Evolutionary conservation across 140 eudicot species (phyloP).

Genomic region (Oenanthe javanica): DNA sequence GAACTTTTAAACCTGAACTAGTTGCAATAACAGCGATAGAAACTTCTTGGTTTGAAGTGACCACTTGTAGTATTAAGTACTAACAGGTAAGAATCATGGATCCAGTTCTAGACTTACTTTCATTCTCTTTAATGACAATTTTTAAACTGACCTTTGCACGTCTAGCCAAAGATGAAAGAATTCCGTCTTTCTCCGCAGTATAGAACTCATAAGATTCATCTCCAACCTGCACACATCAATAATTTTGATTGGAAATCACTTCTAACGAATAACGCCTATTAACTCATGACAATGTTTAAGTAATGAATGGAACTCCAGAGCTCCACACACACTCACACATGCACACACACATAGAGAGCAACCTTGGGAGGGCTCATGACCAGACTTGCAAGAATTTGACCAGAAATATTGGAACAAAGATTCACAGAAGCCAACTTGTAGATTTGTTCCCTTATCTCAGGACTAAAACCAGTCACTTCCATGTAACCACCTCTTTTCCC

Average conservation of each 20-base stretch:
- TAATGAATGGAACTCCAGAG: background rate
- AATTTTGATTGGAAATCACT: background rate
- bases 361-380: slow-evolving; percentile 99
- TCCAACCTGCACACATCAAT: slow-evolving; percentile 59
- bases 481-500: slow-evolving; percentile 99
- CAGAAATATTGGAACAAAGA: slow-evolving; percentile 87
- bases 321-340: background rate
- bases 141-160: slow-evolving; percentile 75
- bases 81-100: too few relatives aligned
- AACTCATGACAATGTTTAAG: background rate
- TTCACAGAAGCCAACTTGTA: slow-evolving; percentile 95
- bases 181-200: slow-evolving; percentile 79
- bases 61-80: slow-evolving; percentile 17
- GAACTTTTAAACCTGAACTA: background rate
- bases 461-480: slow-evolving; percentile 96
- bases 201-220: slow-evolving; percentile 90
- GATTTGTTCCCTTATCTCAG: slow-evolving; percentile 85
- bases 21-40: background rate
- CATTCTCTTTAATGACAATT: too few relatives aligned
- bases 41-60: slow-evolving; percentile 16
- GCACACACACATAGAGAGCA: background rate
- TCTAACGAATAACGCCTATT: background rate
- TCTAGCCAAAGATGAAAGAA: slow-evolving; percentile 74
- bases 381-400: slow-evolving; percentile 97
- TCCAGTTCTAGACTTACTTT: too few relatives aligned